phyloP scores from a whole-genome alignment of 2,329 filamentous ascomycete genomes.

The Penicillium hesseltinei region DNA sequence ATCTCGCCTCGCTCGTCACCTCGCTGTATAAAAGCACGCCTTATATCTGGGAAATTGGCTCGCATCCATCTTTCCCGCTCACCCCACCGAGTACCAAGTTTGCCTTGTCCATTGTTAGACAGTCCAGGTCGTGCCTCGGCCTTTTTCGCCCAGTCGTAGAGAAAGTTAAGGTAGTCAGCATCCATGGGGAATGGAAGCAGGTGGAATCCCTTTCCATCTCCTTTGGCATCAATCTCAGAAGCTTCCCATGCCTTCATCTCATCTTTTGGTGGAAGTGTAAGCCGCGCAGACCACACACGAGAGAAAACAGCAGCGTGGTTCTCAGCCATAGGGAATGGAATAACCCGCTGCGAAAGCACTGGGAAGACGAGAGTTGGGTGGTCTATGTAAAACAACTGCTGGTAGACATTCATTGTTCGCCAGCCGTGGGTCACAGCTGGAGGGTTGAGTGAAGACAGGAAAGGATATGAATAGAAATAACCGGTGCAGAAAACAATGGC shows the following conservation, averaged over 20 bases:
- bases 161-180: conserved; percentile 46
- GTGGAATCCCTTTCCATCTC: conserved; percentile 54
- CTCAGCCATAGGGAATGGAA: conserved; percentile 82
- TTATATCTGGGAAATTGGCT: conserved; percentile 65
- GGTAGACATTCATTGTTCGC: conserved; percentile 69
- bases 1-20: conserved; percentile 60
- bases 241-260: conserved; percentile 71
- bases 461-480: conserved; percentile 82
- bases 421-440: conserved; percentile 66
- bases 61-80: conserved; percentile 71
- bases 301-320: conserved; percentile 75
- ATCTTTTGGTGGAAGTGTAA: conserved; percentile 60
- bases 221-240: conserved; percentile 41
- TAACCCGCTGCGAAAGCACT: conserved; percentile 73
- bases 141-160: conserved; percentile 44
- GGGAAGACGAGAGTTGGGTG: conserved; percentile 78
- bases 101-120: conserved; percentile 54
- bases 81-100: conserved; percentile 69
- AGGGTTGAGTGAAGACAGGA: conserved; percentile 54
- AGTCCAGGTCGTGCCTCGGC: conserved; percentile 40
- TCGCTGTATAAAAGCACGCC: conserved; percentile 65
- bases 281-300: conserved; percentile 70
- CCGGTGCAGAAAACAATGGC: conserved; percentile 83
- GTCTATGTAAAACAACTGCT: conserved; percentile 73
- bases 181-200: conserved; percentile 51